Conservation (phyloP, 2,329 filamentous ascomycete genomes). For the Diplodia corticola region DNA sequence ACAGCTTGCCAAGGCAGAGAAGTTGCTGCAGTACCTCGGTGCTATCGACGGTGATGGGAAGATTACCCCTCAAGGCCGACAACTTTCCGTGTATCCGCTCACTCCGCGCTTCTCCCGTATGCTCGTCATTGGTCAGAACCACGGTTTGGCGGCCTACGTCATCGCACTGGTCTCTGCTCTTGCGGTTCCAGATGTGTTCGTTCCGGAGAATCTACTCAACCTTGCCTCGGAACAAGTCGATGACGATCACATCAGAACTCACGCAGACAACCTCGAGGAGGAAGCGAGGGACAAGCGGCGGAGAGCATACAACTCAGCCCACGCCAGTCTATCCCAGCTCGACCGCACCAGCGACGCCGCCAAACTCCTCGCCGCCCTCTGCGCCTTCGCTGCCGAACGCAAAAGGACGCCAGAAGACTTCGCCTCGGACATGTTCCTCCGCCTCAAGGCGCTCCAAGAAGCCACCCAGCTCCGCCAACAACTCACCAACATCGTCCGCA, state of each 20-base stretch:
- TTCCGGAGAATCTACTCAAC: conserved; percentile 76
- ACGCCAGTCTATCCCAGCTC: conserved; percentile 74
- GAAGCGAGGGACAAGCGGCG: conserved; percentile 66
- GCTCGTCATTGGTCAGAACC: conserved; percentile 80
- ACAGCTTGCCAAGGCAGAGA: conserved; percentile 80
- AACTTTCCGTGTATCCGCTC: conserved; percentile 85
- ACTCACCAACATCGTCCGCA: conserved; percentile 75
- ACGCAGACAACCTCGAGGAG: conserved; percentile 70
- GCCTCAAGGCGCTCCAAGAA: conserved; percentile 83
- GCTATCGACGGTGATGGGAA: conserved; percentile 71
- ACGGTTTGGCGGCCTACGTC: conserved; percentile 80
- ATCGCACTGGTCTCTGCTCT: conserved; percentile 86
- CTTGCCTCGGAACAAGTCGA: conserved; percentile 51
- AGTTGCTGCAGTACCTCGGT: conserved; percentile 79
- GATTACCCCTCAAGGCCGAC: conserved; percentile 75
- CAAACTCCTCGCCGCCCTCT: conserved; percentile 85
- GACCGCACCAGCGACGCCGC: conserved; percentile 86
- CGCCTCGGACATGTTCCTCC: conserved; percentile 81
- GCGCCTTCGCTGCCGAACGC: conserved; percentile 69
- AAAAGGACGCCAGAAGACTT: conserved; percentile 60
- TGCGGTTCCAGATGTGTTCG: conserved; percentile 83
- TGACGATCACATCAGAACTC: conserved; percentile 53
- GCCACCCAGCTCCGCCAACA: conserved; percentile 79
- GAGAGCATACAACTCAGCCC: conserved; percentile 68
- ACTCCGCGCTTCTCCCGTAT: conserved; percentile 91